A percentile compares a stretch with the other conserved stretches of the same genome.
These are phyloP conservation scores for Naganishia sp. DNA, from an alignment of 1,284 basidiomycete species.

Conservation along the genomic window DNA sequence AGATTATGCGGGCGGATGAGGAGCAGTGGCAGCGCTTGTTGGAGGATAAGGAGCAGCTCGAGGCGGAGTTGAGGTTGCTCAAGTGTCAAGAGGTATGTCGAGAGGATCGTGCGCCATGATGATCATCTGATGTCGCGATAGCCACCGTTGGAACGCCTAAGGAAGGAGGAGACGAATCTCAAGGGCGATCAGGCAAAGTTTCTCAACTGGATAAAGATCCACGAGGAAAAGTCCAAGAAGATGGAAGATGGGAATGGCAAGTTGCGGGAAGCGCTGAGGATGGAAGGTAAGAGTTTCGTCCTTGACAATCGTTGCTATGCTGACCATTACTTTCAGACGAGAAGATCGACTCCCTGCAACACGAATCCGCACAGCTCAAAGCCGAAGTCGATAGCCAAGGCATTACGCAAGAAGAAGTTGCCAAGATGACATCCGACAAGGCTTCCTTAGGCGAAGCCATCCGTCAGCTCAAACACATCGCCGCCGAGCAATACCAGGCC, in stretches of 20 bases:
- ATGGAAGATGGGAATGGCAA: constrained; percentile 41
- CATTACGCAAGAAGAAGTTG: constrained; percentile 78
- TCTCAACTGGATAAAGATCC: constrained; percentile 41
- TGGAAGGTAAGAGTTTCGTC: constrained; percentile 40
- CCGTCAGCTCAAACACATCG: constrained; percentile 72
- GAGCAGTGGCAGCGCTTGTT: constrained; percentile 22
- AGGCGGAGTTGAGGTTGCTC: constrained; percentile 19
- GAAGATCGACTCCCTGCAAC: constrained; percentile 63
- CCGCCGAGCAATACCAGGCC: constrained; percentile 64
- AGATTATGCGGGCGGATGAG: constrained; percentile 26
- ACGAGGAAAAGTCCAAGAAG: constrained; percentile 51
- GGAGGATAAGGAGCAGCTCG: constrained; percentile 26
- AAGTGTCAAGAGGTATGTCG: constrained; percentile 25
- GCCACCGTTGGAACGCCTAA: constrained; percentile 21
- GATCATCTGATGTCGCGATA: background rate
- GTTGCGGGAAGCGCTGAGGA: constrained; percentile 39
- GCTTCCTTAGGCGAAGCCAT: constrained; percentile 68
- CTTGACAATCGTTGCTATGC: background rate
- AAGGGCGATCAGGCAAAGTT: constrained; percentile 30
- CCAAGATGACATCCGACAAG: constrained; percentile 80
- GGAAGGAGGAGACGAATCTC: constrained; percentile 27
- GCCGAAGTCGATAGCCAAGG: constrained; percentile 77
- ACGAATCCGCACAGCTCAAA: constrained; percentile 64
- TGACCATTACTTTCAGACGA: constrained; percentile 16
- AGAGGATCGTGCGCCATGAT: background rate